Base-by-base conservation (phyloP, 1,284 basidiomycete genomes). In the Apiotrichum porosum region DNA sequence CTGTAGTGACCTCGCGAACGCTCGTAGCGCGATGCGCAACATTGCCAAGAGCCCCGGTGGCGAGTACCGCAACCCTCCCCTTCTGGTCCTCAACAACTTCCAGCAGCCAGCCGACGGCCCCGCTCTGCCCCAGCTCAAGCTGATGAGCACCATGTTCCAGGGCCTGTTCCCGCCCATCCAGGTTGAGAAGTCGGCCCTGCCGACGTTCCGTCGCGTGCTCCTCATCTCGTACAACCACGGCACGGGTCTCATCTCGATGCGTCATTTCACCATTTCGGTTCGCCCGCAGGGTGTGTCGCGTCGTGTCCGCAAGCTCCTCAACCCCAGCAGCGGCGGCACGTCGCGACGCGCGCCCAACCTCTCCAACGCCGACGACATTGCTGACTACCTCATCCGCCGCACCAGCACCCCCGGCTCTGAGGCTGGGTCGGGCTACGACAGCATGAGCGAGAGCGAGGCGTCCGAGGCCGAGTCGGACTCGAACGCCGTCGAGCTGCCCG, bases 261-360 rank as follows among this genome's bases (percentile, higher is more conserved):
- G 94, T 35, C 94, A 99, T 76, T 98, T 86, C 70, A 80, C 92
- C 60, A 97, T 99, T 75, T 86, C 88, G 9, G 88, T 99, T 47
- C 90, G 92, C 63, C 87, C 93, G 1, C 88, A 93, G 64, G 94
- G 94, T 42, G 85, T 98, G 17, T 94, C 92, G 15, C 84, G 84
- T 65, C 84, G 90, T 47, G 86, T 99, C n/a, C 83, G 92, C 10
- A 85, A 85, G 55, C 80, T 97, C 24, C 79, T 99, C 44, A 75
- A 75, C 26, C 66, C 75, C 1, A 69, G 67, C 36, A 63, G 76
- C 9, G 66, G 71, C 37, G 72, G 72, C 47, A 70, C 75, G 3
- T 47, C 57, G 3, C 42, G 54, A n/a, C 58, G 54, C 22, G 42
- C 54, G 2, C 78, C 93, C 22, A 83, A 98, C 69, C 81, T 99